Evolutionary conservation across 2,329 filamentous ascomycete genomes (phyloP), one percentile per base, ranked within the genome.

Genomic region (Colletotrichum euphorbiae): DNA sequence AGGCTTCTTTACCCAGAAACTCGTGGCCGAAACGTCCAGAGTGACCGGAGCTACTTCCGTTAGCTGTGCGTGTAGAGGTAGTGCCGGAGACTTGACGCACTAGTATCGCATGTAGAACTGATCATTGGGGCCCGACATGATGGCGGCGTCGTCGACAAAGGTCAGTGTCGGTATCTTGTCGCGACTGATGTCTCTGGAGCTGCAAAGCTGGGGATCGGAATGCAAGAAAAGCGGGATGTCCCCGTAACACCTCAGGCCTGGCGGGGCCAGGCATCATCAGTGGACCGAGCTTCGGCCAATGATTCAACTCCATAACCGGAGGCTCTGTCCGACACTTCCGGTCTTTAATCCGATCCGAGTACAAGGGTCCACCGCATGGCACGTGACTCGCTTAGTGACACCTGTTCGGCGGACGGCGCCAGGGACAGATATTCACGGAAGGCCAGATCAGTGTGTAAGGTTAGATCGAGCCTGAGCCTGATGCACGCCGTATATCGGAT

Each of bases 51-150:
- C 95, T 98, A 78, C 74, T 67, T 17, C 31, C 13, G 36, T 61
- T 51, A 43, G 75, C 70, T 72, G 72, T 51, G 43, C 19, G 2
- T 31, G 2, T 1, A 19, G 28, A 4, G 1, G 3, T 15, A 43
- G 43, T 33, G 43, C 17, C 6, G 28, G 28, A 28, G 24, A 7
- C 60, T 62, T 73, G 40, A 79, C 92, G 79, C 89, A 98, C 95
- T 99, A 99, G 86, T 99, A 99, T 75, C 96, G 91, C 73, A 99
- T 83, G 77, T 99, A 99, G 79, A 99, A 98, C 7, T 92, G 91
- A 75, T 98, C 94, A 79, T 87, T 91, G 74, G 85, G 81, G 67
- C 87, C 84, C 73, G 91, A 84, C 86, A 91, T 94, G 69, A 76
- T 83, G 73, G 73, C 73, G 71, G 70, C 62, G 52, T 50, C n/a